Evolutionary conservation across 225 moss, liverwort and hornwort species (phyloP).

Genomic region (Antitrichia curtipendula): DNA sequence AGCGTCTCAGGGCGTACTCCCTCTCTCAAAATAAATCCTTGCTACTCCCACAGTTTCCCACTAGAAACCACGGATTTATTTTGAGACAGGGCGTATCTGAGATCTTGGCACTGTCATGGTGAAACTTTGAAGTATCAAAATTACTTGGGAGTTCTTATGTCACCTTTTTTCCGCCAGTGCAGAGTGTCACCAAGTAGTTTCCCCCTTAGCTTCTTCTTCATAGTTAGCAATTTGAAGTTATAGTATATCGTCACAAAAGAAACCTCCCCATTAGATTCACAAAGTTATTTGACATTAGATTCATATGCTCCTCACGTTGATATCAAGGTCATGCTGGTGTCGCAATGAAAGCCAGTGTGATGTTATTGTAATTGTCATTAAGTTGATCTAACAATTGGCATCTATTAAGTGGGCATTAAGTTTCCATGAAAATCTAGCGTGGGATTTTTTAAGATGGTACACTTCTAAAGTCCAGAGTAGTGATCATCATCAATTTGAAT

Average conservation of each 20-base stretch:
- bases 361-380: background rate
- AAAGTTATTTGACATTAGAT: background rate
- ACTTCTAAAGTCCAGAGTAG: background rate
- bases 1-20: background rate
- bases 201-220: background rate
- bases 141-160: background rate
- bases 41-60: background rate
- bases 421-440: background rate
- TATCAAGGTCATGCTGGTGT: background rate
- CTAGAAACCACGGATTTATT: background rate
- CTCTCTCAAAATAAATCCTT: background rate
- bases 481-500: background rate
- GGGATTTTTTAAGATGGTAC: background rate
- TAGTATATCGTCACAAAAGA: background rate
- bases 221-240: background rate
- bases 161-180: background rate
- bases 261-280: background rate
- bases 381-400: background rate
- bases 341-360: background rate
- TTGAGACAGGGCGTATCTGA: background rate
- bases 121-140: background rate
- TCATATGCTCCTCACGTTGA: background rate
- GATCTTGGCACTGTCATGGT: background rate
- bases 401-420: background rate
- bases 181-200: background rate